Percentiles rank a stretch among this genome's conserved stretches.
These are phyloP conservation scores for Trichoderma sp. DNA, from an alignment of 2,329 filamentous ascomycete species.

Conservation along the genomic window DNA sequence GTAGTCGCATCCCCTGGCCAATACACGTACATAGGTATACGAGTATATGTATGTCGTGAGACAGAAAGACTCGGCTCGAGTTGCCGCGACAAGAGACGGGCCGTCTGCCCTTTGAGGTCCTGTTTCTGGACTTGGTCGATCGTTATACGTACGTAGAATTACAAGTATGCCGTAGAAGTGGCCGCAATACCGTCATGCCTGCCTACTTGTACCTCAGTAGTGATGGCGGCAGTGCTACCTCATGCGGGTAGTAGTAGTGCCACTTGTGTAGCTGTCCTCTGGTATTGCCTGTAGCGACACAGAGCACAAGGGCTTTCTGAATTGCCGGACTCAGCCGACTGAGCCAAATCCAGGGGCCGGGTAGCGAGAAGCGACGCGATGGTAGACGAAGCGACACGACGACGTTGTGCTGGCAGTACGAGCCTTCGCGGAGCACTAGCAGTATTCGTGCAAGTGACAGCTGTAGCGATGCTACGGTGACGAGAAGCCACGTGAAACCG, in stretches of 20 bases:
- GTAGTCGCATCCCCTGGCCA: not conserved
- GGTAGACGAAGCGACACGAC: slow-evolving; percentile 6
- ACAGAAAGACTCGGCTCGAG: slow-evolving; percentile 10
- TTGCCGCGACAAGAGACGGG: not conserved
- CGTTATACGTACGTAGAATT: not conserved
- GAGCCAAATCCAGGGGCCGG: slow-evolving; percentile 19
- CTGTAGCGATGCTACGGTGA: not conserved
- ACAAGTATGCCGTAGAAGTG: not conserved
- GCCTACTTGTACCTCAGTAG: not conserved
- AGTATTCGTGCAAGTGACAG: slow-evolving; percentile 7
- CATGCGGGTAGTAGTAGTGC: not conserved
- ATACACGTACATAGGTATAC: slow-evolving; percentile 2
- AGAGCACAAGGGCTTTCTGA: slow-evolving; percentile 1
- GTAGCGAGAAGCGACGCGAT: slow-evolving; percentile 22
- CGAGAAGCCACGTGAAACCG: slow-evolving; percentile 9
- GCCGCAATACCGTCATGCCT: not conserved
- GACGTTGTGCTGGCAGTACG: not conserved
- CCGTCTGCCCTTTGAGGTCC: not conserved
- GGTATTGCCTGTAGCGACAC: not conserved
- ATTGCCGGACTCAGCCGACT: not conserved
- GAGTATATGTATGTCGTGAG: not conserved
- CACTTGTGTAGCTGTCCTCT: not conserved
- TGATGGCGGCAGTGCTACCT: not conserved
- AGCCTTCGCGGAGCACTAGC: not conserved
- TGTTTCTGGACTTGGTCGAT: not conserved